These are phyloP conservation scores for Albugo candida DNA, from an alignment of 352 stramenopile genomes.

Conservation along the genomic window DNA sequence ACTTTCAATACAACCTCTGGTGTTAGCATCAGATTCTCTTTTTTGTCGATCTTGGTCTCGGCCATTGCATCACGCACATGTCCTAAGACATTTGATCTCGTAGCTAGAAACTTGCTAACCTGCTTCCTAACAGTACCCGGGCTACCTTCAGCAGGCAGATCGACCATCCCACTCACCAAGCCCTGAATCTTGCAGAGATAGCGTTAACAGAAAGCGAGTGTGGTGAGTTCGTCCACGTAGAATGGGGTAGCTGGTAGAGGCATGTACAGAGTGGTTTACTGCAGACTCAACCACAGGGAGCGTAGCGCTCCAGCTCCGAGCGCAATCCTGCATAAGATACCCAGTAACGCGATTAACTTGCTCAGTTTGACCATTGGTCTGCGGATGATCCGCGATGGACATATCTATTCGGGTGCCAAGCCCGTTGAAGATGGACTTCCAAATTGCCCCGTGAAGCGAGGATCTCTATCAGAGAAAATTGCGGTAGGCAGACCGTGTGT, in stretches of 20 bases:
- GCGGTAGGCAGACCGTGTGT: conserved; percentile 2
- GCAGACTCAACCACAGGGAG: conserved; percentile 4
- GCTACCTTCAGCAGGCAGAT: too few relatives aligned
- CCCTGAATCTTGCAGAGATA: not conserved
- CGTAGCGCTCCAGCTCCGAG: not conserved
- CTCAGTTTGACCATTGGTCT: conserved; percentile 10
- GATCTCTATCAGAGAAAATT: conserved; percentile 8
- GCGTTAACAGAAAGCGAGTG: not conserved
- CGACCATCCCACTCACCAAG: too few relatives aligned
- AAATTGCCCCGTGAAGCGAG: conserved; percentile 9
- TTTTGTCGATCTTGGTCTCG: too few relatives aligned
- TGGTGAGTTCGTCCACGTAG: not conserved
- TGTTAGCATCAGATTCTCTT: too few relatives aligned
- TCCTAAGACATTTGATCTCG: too few relatives aligned
- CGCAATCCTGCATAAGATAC: conserved; percentile 5
- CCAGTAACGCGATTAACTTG: conserved; percentile 7
- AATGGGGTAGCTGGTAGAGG: not conserved
- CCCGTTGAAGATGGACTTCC: conserved; percentile 2
- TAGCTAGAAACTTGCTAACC: too few relatives aligned
- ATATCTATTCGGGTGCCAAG: conserved; percentile 5
- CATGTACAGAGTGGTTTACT: not conserved
- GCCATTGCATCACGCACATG: too few relatives aligned
- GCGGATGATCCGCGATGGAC: conserved; percentile 2
- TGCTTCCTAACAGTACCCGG: too few relatives aligned
- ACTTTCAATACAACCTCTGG: too few relatives aligned